These are phyloP conservation scores for Lotus japonicus DNA, from an alignment of 306 rosid species.

Conservation along the genomic window DNA sequence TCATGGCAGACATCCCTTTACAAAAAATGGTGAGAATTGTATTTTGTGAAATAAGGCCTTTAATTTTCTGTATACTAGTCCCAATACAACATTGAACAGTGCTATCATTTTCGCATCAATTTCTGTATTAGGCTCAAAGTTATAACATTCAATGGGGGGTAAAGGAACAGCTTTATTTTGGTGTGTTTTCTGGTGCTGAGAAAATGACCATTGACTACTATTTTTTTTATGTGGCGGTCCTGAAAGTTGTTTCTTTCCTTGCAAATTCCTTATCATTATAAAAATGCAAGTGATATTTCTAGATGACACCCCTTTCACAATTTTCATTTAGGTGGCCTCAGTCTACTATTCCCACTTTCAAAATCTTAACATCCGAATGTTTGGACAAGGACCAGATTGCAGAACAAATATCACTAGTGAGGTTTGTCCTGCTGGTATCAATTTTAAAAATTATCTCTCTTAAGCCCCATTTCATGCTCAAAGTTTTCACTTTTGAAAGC, in stretches of 20 bases:
- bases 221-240: not conserved
- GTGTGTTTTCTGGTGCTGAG: not conserved
- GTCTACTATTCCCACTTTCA: conserved; percentile 56
- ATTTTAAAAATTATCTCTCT: not conserved
- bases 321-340: conserved; percentile 78
- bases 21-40: conserved; percentile 56
- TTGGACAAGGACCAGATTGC: conserved; percentile 46
- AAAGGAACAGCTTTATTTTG: not conserved
- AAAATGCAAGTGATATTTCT: not conserved
- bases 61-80: conserved; percentile 1
- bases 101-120: not conserved
- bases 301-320: not conserved
- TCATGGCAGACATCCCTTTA: conserved; percentile 72
- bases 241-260: not conserved
- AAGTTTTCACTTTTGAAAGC: conserved; percentile 15
- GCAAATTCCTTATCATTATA: not conserved
- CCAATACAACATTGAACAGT: not conserved
- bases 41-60: not conserved
- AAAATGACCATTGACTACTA: not conserved
- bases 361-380: conserved; percentile 50
- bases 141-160: not conserved
- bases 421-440: conserved; percentile 42
- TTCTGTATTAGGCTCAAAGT: not conserved
- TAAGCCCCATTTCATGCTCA: not conserved
- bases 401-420: conserved; percentile 73